Conservation (phyloP, 768 basidiomycete genomes). For the Boletus speciosus region DNA sequence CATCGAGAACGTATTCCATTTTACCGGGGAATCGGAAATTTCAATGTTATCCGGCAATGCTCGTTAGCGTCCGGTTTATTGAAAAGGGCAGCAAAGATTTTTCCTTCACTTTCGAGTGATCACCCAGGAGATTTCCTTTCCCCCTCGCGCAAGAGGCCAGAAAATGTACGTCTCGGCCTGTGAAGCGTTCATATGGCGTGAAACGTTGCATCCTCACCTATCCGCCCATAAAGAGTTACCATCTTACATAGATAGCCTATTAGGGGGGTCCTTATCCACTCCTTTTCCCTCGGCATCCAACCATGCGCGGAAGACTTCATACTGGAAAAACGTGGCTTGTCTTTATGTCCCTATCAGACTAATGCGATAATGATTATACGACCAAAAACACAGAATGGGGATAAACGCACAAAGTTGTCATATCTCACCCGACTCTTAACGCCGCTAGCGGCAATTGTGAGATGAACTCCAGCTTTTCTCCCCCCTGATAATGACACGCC, state of each 20-base stretch:
- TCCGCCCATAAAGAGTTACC: conserved; percentile 17
- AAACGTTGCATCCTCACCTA: conserved; percentile 10
- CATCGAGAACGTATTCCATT: conserved; percentile 18
- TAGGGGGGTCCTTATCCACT: conserved; percentile 19
- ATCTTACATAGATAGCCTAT: conserved; percentile 9
- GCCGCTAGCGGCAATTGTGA: conserved; percentile 27
- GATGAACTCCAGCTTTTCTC: conserved; percentile 10
- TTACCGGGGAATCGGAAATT: conserved; percentile 12
- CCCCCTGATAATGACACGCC: conserved; percentile 13
- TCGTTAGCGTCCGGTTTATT: neutral
- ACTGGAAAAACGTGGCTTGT: conserved; percentile 18
- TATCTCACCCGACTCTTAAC: conserved; percentile 16
- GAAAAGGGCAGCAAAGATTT: neutral
- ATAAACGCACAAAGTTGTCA: conserved; percentile 17
- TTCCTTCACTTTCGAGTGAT: neutral
- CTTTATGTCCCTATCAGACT: conserved; percentile 14
- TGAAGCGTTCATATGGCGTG: neutral
- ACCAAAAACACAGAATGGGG: neutral
- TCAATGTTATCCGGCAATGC: conserved; percentile 12
- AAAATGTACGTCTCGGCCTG: conserved; percentile 15
- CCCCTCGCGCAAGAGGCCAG: conserved; percentile 13
- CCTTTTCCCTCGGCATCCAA: conserved; percentile 15
- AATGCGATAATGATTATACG: neutral
- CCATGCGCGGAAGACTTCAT: conserved; percentile 25
- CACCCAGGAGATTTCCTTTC: neutral